phyloP scores from a whole-genome alignment of 192 early-diverging fungal genomes.

The Chytriomyces sp. region DNA sequence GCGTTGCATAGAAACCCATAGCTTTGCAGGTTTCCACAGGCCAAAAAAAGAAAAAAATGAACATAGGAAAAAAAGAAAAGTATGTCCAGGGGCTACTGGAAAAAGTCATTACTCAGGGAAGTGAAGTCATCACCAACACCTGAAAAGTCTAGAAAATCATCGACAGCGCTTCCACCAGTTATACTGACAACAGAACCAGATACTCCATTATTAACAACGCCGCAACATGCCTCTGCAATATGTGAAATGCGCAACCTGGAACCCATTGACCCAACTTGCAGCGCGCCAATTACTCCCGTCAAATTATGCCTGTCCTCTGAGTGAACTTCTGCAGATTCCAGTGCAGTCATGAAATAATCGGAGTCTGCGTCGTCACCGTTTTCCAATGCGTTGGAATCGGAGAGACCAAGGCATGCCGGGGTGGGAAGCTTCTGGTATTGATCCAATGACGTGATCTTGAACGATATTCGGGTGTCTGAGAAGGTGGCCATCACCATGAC shows the following conservation, averaged over 20 bases:
- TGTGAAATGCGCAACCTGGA: neutral
- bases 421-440: constrained; percentile 18
- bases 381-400: neutral
- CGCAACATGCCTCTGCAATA: neutral
- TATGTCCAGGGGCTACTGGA: neutral
- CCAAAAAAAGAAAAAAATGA: too few relatives aligned
- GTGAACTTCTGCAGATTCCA: neutral
- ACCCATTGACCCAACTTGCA: neutral
- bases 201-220: neutral
- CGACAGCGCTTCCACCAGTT: neutral
- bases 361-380: neutral
- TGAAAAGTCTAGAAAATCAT: constrained; percentile 3
- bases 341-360: neutral
- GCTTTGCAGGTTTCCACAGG: too few relatives aligned
- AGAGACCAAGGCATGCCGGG: neutral
- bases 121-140: neutral
- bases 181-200: neutral
- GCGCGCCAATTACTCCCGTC: neutral
- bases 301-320: neutral
- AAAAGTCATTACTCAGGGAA: neutral
- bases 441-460: constrained; percentile 4
- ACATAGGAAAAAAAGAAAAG: too few relatives aligned
- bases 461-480: neutral
- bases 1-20: too few relatives aligned
- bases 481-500: constrained; percentile 17